These are phyloP conservation scores for Fragaria nilgerrensis DNA, from an alignment of 306 rosid genomes.

Conservation along the genomic window DNA sequence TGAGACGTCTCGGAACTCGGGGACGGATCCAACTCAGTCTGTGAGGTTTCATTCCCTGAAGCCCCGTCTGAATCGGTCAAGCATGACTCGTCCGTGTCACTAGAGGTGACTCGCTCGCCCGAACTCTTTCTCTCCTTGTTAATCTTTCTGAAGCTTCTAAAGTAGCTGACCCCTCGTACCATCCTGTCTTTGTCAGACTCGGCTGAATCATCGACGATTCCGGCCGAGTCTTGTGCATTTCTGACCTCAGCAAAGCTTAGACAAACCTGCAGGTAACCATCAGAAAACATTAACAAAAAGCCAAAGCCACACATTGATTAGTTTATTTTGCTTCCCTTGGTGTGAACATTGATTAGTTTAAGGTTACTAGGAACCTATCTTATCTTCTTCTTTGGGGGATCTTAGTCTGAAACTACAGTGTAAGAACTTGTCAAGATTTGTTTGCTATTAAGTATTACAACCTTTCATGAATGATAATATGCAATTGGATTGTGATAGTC, in stretches of 20 bases:
- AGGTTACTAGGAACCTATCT: neutral
- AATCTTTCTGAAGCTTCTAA: constrained; percentile 36
- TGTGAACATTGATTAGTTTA: neutral
- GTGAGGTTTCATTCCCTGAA: constrained; percentile 4
- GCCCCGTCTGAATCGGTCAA: constrained; percentile 43
- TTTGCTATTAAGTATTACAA: neutral
- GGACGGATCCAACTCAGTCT: constrained; percentile 13
- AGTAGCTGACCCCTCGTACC: constrained; percentile 22
- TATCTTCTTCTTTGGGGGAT: neutral
- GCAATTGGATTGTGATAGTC: neutral
- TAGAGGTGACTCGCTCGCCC: neutral
- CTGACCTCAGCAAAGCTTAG: constrained; percentile 40
- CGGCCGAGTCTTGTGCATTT: constrained; percentile 17
- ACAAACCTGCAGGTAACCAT: constrained; percentile 39
- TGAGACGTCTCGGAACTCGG: neutral
- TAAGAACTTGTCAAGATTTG: neutral
- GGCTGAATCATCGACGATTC: constrained; percentile 21
- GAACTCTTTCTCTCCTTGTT: constrained; percentile 27
- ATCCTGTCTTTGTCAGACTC: constrained; percentile 27
- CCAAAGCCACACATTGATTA: neutral
- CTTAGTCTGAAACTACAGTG: neutral
- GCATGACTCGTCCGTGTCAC: constrained; percentile 36
- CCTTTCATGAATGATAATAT: neutral
- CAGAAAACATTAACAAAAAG: neutral
- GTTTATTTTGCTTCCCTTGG: neutral